Conservation (phyloP, 257 asterid species). For the Ballota nigra region DNA sequence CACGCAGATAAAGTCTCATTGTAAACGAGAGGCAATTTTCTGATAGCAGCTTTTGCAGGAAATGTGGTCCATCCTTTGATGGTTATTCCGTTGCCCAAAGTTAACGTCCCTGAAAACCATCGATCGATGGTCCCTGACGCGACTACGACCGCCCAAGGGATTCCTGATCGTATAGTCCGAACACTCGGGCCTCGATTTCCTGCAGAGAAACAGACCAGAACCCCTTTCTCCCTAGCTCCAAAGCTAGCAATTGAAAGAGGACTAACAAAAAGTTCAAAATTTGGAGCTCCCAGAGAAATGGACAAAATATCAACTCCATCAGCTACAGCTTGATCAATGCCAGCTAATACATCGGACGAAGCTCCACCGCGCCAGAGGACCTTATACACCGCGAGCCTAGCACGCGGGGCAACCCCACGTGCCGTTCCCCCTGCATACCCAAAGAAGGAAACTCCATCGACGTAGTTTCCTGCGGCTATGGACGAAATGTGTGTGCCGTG, state of each 20-base stretch:
- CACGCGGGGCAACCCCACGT: not conserved
- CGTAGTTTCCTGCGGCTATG: conserved; percentile 11
- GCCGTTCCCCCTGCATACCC: not conserved
- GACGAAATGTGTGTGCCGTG: conserved; percentile 28
- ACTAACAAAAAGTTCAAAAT: no score
- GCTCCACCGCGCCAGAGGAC: not conserved
- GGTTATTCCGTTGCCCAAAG: conserved; percentile 34
- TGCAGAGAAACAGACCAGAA: conserved; percentile 30
- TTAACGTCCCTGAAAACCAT: conserved; percentile 32
- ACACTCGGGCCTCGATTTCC: conserved; percentile 28
- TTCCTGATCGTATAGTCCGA: conserved; percentile 15
- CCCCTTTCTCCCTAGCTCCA: conserved; percentile 43
- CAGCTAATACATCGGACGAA: conserved; percentile 26
- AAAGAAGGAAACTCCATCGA: not conserved
- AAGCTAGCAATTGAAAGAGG: conserved; percentile 40
- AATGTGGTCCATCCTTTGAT: conserved; percentile 35
- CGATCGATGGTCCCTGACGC: conserved; percentile 37
- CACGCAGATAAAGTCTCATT: conserved; percentile 23
- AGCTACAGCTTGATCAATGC: conserved; percentile 36
- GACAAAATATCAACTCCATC: conserved; percentile 35
- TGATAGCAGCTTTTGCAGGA: conserved; percentile 19
- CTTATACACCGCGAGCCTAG: not conserved
- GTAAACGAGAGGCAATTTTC: conserved; percentile 16
- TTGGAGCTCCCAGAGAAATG: conserved; percentile 24
- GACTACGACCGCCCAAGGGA: conserved; percentile 40